Conservation (phyloP, 1,284 basidiomycete species). For the Moesziomyces globuligerus region DNA sequence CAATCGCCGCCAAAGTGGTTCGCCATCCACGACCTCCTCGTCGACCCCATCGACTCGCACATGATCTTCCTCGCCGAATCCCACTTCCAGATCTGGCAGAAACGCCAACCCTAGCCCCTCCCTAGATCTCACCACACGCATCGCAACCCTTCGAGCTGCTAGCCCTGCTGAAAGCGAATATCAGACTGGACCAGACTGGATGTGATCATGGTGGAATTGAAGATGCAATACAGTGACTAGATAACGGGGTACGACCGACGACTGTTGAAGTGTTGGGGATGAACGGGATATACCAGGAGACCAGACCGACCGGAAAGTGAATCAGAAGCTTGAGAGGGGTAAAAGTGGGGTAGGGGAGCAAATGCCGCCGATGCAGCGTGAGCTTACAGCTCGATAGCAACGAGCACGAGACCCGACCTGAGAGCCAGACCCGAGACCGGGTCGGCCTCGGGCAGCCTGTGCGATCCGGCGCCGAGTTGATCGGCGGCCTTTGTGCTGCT, state of each 20-base stretch:
- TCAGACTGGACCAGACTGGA: too few species aligned
- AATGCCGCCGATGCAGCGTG: constrained; percentile 1
- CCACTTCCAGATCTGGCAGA: constrained; percentile 74
- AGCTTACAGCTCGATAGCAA: constrained; percentile 44
- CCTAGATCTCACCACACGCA: neutral
- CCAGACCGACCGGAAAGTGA: neutral
- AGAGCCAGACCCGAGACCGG: constrained; percentile 28
- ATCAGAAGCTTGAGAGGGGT: neutral
- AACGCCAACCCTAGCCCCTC: neutral
- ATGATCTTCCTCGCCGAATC: constrained; percentile 99
- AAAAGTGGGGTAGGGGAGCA: neutral
- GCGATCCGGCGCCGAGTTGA: constrained; percentile 1
- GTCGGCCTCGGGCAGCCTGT: constrained; percentile 18
- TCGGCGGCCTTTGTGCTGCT: constrained; percentile 5
- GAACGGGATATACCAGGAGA: constrained; percentile 17
- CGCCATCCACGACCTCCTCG: constrained; percentile 94
- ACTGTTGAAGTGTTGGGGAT: constrained; percentile 28
- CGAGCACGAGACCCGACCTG: constrained; percentile 28
- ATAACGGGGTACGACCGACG: neutral
- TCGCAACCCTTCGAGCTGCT: too few species aligned
- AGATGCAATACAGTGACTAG: constrained; percentile 17
- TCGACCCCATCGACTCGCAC: constrained; percentile 92
- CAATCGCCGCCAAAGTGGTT: constrained; percentile 82
- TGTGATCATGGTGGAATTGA: neutral
- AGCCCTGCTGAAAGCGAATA: too few species aligned